Evolutionary conservation across 805 yeast genomes (phyloP).

Genomic region (Schizosaccharomyces pombe): DNA sequence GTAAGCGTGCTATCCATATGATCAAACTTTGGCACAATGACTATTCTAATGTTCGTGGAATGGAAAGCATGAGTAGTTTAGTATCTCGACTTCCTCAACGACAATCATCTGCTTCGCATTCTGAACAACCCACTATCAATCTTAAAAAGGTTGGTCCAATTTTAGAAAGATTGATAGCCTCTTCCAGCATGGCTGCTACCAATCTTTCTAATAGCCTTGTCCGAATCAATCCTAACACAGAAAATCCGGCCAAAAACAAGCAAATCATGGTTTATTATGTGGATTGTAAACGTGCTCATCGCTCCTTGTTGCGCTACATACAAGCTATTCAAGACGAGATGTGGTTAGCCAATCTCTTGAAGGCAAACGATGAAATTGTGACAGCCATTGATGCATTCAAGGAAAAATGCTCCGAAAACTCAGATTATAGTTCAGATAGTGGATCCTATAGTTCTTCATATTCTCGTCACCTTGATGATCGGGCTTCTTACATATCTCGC

Average conservation of each 20-base stretch:
- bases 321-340: slow-evolving; percentile 72
- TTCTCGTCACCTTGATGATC: neutral
- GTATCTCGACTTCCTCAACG: slow-evolving; percentile 22
- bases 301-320: slow-evolving; percentile 56
- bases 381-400: slow-evolving; percentile 22
- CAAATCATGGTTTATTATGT: slow-evolving; percentile 10
- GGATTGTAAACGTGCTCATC: slow-evolving; percentile 23
- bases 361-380: slow-evolving; percentile 78
- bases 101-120: neutral
- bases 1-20: slow-evolving; percentile 25
- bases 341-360: slow-evolving; percentile 62
- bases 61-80: slow-evolving; percentile 26
- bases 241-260: slow-evolving; percentile 38
- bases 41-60: slow-evolving; percentile 26
- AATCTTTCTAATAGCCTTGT: slow-evolving; percentile 37
- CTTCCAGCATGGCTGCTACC: slow-evolving; percentile 52
- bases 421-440: neutral
- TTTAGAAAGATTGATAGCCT: slow-evolving; percentile 44
- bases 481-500: neutral
- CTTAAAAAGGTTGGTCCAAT: slow-evolving; percentile 49
- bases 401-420: neutral
- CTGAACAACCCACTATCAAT: slow-evolving; percentile 8
- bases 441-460: neutral
- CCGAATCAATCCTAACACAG: slow-evolving; percentile 20
- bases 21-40: slow-evolving; percentile 47